These are phyloP conservation scores for Tolypocladium tropicale DNA, from an alignment of 2,329 filamentous ascomycete species.

Conservation along the genomic window DNA sequence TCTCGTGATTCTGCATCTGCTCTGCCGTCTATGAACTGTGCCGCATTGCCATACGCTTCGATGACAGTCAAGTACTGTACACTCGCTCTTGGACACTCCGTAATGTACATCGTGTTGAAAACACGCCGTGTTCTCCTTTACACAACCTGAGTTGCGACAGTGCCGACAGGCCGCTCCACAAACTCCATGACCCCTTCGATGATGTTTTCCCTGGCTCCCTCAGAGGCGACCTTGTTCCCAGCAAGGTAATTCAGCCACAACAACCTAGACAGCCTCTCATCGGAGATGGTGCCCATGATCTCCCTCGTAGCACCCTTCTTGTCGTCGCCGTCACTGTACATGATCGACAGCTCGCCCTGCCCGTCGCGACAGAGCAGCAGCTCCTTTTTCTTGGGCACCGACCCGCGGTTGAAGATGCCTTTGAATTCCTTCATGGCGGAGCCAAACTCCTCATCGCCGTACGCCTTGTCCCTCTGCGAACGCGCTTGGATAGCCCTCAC, in stretches of 20 bases:
- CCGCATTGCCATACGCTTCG: background rate
- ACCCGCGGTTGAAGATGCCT: conserved; percentile 67
- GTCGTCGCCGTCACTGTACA: conserved; percentile 54
- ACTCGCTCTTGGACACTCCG: background rate
- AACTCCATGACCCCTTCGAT: conserved; percentile 82
- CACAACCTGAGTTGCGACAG: conserved; percentile 69
- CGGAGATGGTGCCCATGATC: conserved; percentile 59
- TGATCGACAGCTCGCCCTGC: conserved; percentile 54
- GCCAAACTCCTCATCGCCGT: conserved; percentile 68
- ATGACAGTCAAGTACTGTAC: background rate
- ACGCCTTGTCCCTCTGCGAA: conserved; percentile 44
- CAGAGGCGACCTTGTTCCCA: conserved; percentile 78
- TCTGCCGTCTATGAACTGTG: background rate
- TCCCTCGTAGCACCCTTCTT: conserved; percentile 32
- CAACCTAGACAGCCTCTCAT: conserved; percentile 70
- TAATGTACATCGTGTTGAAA: background rate
- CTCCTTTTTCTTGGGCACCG: conserved; percentile 70
- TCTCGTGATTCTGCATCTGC: background rate
- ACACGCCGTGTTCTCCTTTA: conserved; percentile 11
- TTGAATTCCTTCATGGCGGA: conserved; percentile 68
- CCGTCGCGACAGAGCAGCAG: conserved; percentile 61
- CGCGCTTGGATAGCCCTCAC: conserved; percentile 74
- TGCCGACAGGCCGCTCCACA: conserved; percentile 79
- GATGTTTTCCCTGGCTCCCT: conserved; percentile 68
- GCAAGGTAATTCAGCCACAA: conserved; percentile 88